Base-by-base conservation (phyloP, 2,329 filamentous ascomycete species). In the Orbilia javanica region DNA sequence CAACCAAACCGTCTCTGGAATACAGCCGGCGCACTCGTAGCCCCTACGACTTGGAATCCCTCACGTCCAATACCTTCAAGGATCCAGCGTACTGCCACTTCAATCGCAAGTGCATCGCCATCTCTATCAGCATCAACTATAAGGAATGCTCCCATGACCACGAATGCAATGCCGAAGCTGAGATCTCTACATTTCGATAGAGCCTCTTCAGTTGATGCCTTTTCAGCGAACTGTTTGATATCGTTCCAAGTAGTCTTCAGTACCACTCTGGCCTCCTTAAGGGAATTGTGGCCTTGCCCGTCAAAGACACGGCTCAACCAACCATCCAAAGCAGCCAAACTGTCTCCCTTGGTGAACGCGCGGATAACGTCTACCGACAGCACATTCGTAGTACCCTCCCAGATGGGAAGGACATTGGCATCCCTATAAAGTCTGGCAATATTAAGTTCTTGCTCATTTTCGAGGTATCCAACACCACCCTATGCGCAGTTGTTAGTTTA, bases 331-430 rank as follows among this genome's bases (percentile, higher is more conserved):
- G 81, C 83, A 34, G 81, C 78, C 52, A 84, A 66, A 2, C 73
- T 79, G 81, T 83, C 74, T 1, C 81, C 81, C 69, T 81, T 79
- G 70, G 84, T 85, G 6, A 86, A 79, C 2, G 87, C 85, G 0
- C 86, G 83, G 29, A 87, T 83, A 4, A 87, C 83, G 79, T 88
- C 87, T 44, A 86, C 86, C 3, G 89, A 88, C 69, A 93, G 85
- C 4, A 93, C 90, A 81, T 92, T 90, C 0, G 90, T 92, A 0
- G 91, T 93, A 0, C 91, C 90, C 83, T 92, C 90, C 90, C 90
- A 92, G 60, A 93, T 92, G 13, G 88, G 87, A 63, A 89, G 84
- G 1, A 92, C 91, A 6, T 86, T 84, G 1, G 87, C 88, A 80
- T 93, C 91, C 6, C 92, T 87, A 80, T 89, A 89, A 0, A 93